A percentile compares a stretch with the other conserved stretches of the same genome.
Conservation (phyloP, 768 basidiomycete species). For the Cantharellus anzutake region DNA sequence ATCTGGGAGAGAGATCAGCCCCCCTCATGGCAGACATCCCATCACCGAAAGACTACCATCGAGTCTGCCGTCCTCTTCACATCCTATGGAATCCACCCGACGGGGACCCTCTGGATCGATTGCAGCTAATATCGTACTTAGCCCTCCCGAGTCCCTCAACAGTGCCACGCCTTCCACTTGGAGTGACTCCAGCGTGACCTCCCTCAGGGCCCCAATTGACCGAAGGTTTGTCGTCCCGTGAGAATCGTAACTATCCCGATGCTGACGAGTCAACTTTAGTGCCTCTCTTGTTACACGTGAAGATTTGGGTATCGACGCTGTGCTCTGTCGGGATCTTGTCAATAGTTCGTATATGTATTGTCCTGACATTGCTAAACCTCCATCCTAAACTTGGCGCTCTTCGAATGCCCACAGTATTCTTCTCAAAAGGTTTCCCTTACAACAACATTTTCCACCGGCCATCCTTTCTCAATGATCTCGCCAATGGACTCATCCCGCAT, state of each 20-base stretch:
- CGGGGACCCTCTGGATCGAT: not conserved
- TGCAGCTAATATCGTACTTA: not conserved
- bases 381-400: not conserved
- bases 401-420: not conserved
- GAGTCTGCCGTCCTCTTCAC: not conserved
- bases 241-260: conserved; percentile 15
- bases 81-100: not conserved
- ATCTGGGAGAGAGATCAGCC: conserved; percentile 60
- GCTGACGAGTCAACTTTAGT: conserved; percentile 8
- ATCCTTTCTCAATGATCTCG: conserved; percentile 47
- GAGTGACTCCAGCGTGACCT: not conserved
- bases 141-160: not conserved
- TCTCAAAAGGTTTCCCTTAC: conserved; percentile 32
- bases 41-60: not conserved
- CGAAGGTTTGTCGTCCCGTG: conserved; percentile 11
- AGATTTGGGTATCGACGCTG: conserved; percentile 30
- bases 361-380: not conserved
- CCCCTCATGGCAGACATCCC: conserved; percentile 18
- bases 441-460: conserved; percentile 64
- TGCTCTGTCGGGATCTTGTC: conserved; percentile 51
- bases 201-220: not conserved
- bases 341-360: conserved; percentile 26
- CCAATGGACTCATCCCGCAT: conserved; percentile 44
- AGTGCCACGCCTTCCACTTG: conserved; percentile 13
- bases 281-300: not conserved